phyloP scores from a whole-genome alignment of 805 yeast genomes.

The Wickerhamomyces chaumierensis region DNA sequence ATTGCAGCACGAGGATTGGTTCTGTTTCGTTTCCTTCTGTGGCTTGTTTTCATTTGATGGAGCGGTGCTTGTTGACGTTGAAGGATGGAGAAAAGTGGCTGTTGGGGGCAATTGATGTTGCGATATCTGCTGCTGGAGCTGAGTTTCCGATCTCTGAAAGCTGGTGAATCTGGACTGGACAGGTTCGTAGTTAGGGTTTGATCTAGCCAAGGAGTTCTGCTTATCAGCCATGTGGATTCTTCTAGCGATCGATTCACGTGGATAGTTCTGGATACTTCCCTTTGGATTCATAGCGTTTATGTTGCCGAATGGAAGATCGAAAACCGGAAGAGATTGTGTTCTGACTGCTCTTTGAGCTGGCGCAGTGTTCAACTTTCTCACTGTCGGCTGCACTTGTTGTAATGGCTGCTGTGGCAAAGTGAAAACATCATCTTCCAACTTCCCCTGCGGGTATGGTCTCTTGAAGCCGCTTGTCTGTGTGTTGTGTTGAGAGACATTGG shows the following conservation, averaged over 20 bases:
- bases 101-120: background rate
- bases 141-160: background rate
- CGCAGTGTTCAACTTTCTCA: conserved; percentile 24
- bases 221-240: conserved; percentile 19
- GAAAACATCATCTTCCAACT: conserved; percentile 11
- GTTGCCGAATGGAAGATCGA: conserved; percentile 7
- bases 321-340: conserved; percentile 31
- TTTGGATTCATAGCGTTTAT: background rate
- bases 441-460: conserved; percentile 6
- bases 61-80: background rate
- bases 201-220: conserved; percentile 2
- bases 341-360: conserved; percentile 37
- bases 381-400: no score
- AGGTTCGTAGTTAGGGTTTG: background rate
- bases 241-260: conserved; percentile 18
- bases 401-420: conserved; percentile 12
- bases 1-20: conserved; percentile 13
- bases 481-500: no score
- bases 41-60: background rate
- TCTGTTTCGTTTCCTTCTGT: conserved; percentile 2
- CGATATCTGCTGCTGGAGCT: no score
- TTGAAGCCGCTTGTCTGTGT: conserved; percentile 4
- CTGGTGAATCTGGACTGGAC: background rate
- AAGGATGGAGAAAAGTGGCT: background rate
- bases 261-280: conserved; percentile 14